phyloP scores from a whole-genome alignment of 2,329 filamentous ascomycete species.

The Fonsecaea nubica region DNA sequence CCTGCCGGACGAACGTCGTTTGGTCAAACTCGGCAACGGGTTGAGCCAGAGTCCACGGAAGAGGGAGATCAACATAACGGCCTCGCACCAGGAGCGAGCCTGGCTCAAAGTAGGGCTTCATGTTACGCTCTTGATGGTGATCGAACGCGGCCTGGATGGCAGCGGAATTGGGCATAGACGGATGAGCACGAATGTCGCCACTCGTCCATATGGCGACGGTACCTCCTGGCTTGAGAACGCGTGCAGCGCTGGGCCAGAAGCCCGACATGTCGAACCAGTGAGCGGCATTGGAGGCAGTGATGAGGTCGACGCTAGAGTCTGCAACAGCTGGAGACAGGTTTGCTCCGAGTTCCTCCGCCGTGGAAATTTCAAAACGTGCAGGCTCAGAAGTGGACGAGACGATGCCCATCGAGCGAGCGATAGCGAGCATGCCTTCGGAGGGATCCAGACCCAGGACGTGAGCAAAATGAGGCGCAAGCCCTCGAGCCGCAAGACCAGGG shows the following conservation, averaged over 20 bases:
- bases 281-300: constrained; percentile 57
- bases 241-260: constrained; percentile 58
- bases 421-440: constrained; percentile 60
- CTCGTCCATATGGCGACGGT: constrained; percentile 61
- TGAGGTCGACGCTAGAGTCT: constrained; percentile 54
- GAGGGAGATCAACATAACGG: constrained; percentile 52
- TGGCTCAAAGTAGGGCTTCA: constrained; percentile 49
- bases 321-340: constrained; percentile 42
- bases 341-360: constrained; percentile 54
- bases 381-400: constrained; percentile 42
- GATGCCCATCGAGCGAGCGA: constrained; percentile 46
- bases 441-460: constrained; percentile 59
- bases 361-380: constrained; percentile 52
- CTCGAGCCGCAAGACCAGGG: constrained; percentile 58
- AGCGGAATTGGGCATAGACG: constrained; percentile 48
- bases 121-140: constrained; percentile 48
- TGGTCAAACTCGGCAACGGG: constrained; percentile 33
- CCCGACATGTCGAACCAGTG: constrained; percentile 64
- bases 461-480: constrained; percentile 55
- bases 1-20: constrained; percentile 14
- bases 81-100: constrained; percentile 53
- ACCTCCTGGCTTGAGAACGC: constrained; percentile 58
- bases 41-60: constrained; percentile 56
- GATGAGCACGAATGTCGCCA: constrained; percentile 41
- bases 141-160: constrained; percentile 54